Conservation (phyloP, 78 protist species). For the Dictyostelium discoideum region DNA sequence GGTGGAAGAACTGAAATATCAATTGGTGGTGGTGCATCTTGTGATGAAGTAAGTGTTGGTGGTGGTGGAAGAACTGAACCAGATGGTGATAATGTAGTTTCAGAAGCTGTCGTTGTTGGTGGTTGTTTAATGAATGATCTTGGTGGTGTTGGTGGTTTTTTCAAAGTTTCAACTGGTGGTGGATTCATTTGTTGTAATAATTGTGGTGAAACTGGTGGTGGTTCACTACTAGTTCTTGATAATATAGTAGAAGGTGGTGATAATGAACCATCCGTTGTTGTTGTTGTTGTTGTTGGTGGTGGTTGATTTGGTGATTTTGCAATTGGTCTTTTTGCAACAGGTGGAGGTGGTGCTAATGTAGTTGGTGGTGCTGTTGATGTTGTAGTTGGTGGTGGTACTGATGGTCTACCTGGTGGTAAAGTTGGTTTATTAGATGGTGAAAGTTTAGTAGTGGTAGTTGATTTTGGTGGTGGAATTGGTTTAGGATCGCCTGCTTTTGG, state of each 20-base stretch:
- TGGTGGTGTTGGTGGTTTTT: constrained; percentile 14
- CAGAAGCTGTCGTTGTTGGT: neutral
- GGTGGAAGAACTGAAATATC: constrained; percentile 7
- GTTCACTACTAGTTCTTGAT: neutral
- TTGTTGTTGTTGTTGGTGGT: neutral
- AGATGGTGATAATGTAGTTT: neutral
- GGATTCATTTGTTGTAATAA: neutral
- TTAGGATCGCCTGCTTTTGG: neutral
- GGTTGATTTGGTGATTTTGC: neutral
- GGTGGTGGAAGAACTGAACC: constrained; percentile 12
- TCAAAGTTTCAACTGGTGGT: neutral
- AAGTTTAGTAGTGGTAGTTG: neutral
- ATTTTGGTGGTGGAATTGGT: neutral
- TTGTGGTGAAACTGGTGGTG: constrained; percentile 38
- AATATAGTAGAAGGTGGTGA: neutral
- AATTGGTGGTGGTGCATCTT: constrained; percentile 8
- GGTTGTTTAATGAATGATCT: neutral
- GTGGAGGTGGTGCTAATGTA: constrained; percentile 16
- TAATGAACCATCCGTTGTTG: neutral
- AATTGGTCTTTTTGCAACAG: neutral
- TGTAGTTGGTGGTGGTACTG: neutral
- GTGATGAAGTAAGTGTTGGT: neutral
- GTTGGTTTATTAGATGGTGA: neutral
- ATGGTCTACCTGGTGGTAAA: neutral
- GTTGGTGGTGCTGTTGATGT: neutral